A percentile compares a stretch with the other conserved stretches of the same genome.
These are phyloP conservation scores for Panellus pusillus DNA, from an alignment of 768 basidiomycete species.

Conservation along the genomic window DNA sequence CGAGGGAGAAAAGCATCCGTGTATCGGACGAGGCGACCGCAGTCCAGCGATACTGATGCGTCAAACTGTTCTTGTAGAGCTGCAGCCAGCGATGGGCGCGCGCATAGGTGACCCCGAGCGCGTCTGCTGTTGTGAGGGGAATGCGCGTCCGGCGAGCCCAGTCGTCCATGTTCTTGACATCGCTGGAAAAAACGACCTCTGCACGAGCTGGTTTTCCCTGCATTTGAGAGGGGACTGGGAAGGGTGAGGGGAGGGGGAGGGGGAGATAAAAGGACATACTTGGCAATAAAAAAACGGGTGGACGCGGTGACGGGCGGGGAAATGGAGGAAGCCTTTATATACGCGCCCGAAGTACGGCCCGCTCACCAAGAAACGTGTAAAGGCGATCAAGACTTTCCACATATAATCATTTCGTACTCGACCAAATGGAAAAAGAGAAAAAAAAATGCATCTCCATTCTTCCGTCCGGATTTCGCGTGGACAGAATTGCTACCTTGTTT, in stretches of 20 bases:
- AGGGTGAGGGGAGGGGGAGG: neutral
- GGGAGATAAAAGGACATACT: neutral
- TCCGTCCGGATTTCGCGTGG: no score
- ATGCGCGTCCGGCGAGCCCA: conserved; percentile 82
- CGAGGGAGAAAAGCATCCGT: conserved; percentile 78
- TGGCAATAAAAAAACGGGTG: no score
- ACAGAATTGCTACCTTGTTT: no score
- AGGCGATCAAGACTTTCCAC: no score
- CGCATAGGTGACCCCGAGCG: conserved; percentile 77
- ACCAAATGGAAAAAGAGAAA: neutral
- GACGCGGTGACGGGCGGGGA: neutral
- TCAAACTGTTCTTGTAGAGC: conserved; percentile 58
- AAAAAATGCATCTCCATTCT: neutral
- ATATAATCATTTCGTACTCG: neutral
- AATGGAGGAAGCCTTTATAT: neutral
- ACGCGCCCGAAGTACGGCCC: no score
- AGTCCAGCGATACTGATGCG: conserved; percentile 70
- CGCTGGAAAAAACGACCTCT: conserved; percentile 76
- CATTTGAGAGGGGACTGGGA: conserved; percentile 25
- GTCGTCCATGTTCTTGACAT: conserved; percentile 78
- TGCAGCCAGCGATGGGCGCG: conserved; percentile 78
- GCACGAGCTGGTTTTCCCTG: conserved; percentile 36
- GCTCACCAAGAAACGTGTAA: no score
- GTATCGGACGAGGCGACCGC: conserved; percentile 58
- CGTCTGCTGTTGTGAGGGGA: conserved; percentile 80